Evolutionary conservation across 371 early-diverging fungal genomes (phyloP), one percentile per base, ranked within the genome.

Genomic region (Basidiobolus meristosporus): DNA sequence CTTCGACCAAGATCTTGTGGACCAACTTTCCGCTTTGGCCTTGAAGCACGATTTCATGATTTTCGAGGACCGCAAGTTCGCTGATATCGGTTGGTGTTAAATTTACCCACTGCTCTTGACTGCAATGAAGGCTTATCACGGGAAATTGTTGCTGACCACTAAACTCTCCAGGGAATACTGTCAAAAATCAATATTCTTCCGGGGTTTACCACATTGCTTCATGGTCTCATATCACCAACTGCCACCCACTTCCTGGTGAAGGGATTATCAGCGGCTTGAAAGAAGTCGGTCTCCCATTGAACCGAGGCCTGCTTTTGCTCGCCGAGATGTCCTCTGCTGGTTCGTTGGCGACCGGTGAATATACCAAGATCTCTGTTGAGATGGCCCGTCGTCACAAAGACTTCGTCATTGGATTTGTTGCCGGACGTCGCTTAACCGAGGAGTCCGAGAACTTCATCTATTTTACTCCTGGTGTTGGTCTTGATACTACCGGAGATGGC

Each of bases 41-140:
- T 63, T 64, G 40, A 76, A 83, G 56, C 91, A 95, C 58, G 72
- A 82, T 49, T 96, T 92, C 56, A 50, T 93, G 60, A 85, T 96
- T 44, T 95, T 95, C 54, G 95, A 96, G 57, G 97, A 96, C 63
- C 78, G 95, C 53, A 93, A 93, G 63, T 95, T 93, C 62, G 93
- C 93, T 38, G 92, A 90, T 52, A 82, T 83, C 46, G 84, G 74
- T 59, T 56, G 14, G 42, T 34, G 20, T 11, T 7, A 11, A 36
- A 21, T 42, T 36, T 12, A 5, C 6, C 16, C 11, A 38, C 7
- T 7, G n/a, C 14, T 47, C n/a, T 38, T 30, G n/a, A 30, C n/a
- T n/a, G n/a, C n/a, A n/a, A n/a, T n/a, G n/a, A n/a, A n/a, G n/a
- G n/a, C 36, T 14, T 42, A 34, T 21, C 9, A 35, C 20, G n/a